Conservation (phyloP, 2,329 filamentous ascomycete species). For the Triangularia setosa region DNA sequence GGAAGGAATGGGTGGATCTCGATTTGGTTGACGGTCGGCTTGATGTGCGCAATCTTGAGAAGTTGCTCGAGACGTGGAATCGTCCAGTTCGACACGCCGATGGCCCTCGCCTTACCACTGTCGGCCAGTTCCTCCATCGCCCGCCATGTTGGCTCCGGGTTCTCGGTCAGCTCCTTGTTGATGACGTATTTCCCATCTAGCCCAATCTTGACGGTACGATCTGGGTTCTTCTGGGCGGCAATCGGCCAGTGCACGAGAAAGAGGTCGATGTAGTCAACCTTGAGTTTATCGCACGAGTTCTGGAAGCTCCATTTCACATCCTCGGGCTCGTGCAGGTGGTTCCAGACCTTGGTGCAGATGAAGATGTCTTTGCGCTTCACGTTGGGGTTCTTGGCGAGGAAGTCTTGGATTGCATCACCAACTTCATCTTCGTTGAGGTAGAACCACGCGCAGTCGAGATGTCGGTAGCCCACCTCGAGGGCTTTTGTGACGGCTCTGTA, state of each 20-base stretch:
- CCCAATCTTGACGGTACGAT: conserved; percentile 42
- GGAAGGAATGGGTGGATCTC: conserved; percentile 46
- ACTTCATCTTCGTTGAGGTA: conserved; percentile 66
- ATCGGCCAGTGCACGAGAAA: conserved; percentile 55
- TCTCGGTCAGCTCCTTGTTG: conserved; percentile 59
- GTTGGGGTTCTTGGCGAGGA: conserved; percentile 37
- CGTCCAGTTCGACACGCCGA: conserved; percentile 59
- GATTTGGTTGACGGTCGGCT: conserved; percentile 50
- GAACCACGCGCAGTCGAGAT: conserved; percentile 65
- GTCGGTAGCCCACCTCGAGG: conserved; percentile 59
- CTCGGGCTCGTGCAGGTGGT: conserved; percentile 59
- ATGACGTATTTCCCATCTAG: conserved; percentile 45
- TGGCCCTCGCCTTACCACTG: conserved; percentile 51
- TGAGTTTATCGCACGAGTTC: conserved; percentile 48
- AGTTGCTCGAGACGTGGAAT: conserved; percentile 51
- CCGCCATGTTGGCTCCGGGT: conserved; percentile 58
- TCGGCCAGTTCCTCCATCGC: conserved; percentile 57
- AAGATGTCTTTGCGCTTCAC: conserved; percentile 52
- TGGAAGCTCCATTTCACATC: conserved; percentile 52
- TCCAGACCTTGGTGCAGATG: conserved; percentile 67
- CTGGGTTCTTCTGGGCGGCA: conserved; percentile 41
- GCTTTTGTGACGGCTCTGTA: conserved; percentile 62
- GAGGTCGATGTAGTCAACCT: conserved; percentile 53
- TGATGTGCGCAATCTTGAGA: conserved; percentile 43
- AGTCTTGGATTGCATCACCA: conserved; percentile 51